A percentile compares a stretch with the other conserved stretches of the same genome.
Evolutionary conservation across 768 basidiomycete genomes (phyloP).

Genomic region (Agrocybe praecox): DNA sequence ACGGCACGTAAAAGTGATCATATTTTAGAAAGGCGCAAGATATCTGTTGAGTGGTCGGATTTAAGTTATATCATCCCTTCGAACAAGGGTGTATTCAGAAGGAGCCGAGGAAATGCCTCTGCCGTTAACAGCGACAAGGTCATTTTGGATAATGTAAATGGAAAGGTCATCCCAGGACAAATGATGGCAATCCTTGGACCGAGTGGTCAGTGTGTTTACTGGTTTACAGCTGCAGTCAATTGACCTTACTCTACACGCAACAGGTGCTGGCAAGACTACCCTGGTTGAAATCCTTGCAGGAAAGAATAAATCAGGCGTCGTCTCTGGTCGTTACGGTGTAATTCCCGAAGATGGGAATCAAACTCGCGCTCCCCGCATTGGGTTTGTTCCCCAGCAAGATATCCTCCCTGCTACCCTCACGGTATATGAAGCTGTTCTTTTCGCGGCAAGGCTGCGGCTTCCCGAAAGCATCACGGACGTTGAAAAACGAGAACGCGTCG

Average conservation of each 20-base stretch:
- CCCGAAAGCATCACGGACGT: slow-evolving; percentile 67
- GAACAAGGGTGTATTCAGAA: slow-evolving; percentile 14
- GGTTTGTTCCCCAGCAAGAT: slow-evolving; percentile 89
- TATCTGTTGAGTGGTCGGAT: slow-evolving; percentile 67
- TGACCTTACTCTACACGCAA: background rate
- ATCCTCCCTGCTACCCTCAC: slow-evolving; percentile 80
- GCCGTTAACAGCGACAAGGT: slow-evolving; percentile 51
- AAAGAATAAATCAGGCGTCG: slow-evolving; percentile 73
- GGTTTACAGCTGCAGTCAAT: background rate
- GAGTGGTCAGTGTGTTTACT: slow-evolving; percentile 52
- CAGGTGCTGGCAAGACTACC: slow-evolving; percentile 88
- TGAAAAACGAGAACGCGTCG: slow-evolving; percentile 70
- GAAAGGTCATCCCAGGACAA: slow-evolving; percentile 74
- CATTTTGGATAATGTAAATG: slow-evolving; percentile 72
- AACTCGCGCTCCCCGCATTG: slow-evolving; percentile 53
- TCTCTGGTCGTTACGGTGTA: slow-evolving; percentile 67
- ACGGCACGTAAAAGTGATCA: slow-evolving; percentile 53
- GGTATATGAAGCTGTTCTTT: slow-evolving; percentile 79
- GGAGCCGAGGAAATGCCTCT: slow-evolving; percentile 11
- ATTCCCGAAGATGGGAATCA: slow-evolving; percentile 33
- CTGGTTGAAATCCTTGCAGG: slow-evolving; percentile 90
- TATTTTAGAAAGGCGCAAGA: slow-evolving; percentile 45
- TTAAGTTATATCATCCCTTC: slow-evolving; percentile 66
- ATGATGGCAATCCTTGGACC: slow-evolving; percentile 94
- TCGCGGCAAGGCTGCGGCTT: slow-evolving; percentile 83